A percentile compares a stretch with the other conserved stretches of the same genome.
These are phyloP conservation scores for Vanilla planifolia DNA, from an alignment of 106 monocot genomes.

Conservation along the genomic window DNA sequence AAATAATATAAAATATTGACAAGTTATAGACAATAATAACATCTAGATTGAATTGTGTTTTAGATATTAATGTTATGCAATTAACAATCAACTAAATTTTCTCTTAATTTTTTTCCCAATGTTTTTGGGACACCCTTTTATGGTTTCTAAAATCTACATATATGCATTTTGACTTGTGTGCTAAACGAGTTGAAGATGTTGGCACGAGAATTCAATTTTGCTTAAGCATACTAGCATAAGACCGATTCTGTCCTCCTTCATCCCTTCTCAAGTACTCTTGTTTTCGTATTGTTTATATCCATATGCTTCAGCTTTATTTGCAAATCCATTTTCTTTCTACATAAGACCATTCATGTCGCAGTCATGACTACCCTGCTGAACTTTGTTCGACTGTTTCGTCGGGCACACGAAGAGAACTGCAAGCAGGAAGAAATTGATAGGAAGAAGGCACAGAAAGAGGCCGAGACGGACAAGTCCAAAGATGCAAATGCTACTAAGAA, in stretches of 20 bases:
- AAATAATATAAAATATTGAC: too few relatives aligned
- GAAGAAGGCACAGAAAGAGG: conserved; percentile 55
- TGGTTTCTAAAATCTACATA: too few relatives aligned
- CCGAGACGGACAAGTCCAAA: conserved; percentile 42
- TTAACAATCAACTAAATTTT: too few relatives aligned
- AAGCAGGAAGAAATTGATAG: conserved; percentile 65
- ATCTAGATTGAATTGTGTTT: too few relatives aligned
- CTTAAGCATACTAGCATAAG: too few relatives aligned
- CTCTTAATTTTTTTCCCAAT: too few relatives aligned
- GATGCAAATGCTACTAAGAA: conserved; percentile 15
- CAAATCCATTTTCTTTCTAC: neutral
- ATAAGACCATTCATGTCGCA: conserved; percentile 23
- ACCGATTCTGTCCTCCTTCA: too few relatives aligned
- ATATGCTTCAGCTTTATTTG: neutral
- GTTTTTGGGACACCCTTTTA: too few relatives aligned
- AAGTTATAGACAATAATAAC: too few relatives aligned
- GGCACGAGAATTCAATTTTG: too few relatives aligned
- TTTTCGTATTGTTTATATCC: neutral
- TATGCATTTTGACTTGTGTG: neutral
- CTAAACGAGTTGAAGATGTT: neutral
- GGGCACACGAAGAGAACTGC: conserved; percentile 70
- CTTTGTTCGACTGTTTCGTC: conserved; percentile 58
- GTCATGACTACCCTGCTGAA: conserved; percentile 57
- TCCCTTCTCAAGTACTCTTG: neutral
- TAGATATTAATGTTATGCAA: too few relatives aligned